Base-by-base conservation (phyloP, 805 yeast genomes). In the Wickerhamomyces silvicola region DNA sequence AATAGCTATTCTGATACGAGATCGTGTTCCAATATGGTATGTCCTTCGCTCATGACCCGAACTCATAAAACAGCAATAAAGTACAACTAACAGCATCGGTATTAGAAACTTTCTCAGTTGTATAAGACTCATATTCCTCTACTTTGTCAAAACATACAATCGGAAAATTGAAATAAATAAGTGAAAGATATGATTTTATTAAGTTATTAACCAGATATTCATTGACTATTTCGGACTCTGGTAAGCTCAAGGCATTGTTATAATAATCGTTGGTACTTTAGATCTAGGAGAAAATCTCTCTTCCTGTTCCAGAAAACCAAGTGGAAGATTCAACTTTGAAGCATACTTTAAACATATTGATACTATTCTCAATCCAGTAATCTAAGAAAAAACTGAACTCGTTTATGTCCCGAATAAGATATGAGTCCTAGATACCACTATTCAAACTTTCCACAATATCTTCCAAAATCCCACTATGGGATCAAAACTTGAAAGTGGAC, bases 101-200 rank as follows among this genome's bases (percentile, higher is more conserved):
- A 7, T 6, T 11, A 11, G 10, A n/a, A 7, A 13, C 23, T 4
- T 19, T 15, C 8, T 8, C 7, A 11, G 14, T 13, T 5, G 10
- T 11, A 8, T 18, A 13, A 4, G 12, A 4, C 18, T 27, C 28
- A n/a, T 13, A 22, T 12, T 13, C 7, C 15, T 27, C 7, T 5
- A 32, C 9, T 14, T 18, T 27, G 10, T 32, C 35, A 22, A 15
- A 23, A 12, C 30, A 27, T 4, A 27, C 23, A 11, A 27, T 7
- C 1, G 35, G 35, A 6, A 32, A 6, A 4, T 22, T 27, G 20
- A 13, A 19, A 12, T 27, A 32, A 14, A 27, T 16, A n/a, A 23
- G 15, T 10, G 18, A 12, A 4, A 32, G 16, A 15, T 27, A 32
- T 7, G 25, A 21, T 4, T 8, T 5, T 9, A 22, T 28, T 15